These are phyloP conservation scores for Aspergillus quadricinctus DNA, from an alignment of 2,329 filamentous ascomycete species.

Conservation along the genomic window DNA sequence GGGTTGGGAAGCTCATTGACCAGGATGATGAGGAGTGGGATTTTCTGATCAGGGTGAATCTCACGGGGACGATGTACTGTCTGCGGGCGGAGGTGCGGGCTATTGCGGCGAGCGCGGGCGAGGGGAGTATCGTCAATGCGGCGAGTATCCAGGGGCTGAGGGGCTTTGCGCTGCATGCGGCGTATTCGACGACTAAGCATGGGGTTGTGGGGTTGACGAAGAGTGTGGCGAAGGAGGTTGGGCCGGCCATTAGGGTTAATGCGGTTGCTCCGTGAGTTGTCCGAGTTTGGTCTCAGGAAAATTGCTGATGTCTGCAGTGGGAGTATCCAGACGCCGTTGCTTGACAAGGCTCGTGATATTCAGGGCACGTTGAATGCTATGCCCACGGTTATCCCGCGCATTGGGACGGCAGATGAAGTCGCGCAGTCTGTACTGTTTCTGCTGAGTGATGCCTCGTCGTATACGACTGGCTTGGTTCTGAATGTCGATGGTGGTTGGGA, in stretches of 20 bases:
- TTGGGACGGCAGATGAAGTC: slow-evolving; percentile 31
- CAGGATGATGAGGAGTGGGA: slow-evolving; percentile 42
- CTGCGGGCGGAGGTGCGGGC: slow-evolving; percentile 46
- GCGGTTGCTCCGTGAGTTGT: slow-evolving; percentile 39
- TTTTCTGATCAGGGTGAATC: slow-evolving; percentile 42
- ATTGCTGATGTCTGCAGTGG: slow-evolving; percentile 18
- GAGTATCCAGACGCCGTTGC: slow-evolving; percentile 30
- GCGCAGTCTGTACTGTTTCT: slow-evolving; percentile 48
- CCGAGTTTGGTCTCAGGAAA: neutral
- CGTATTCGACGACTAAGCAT: slow-evolving; percentile 35
- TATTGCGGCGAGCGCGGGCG: slow-evolving; percentile 26
- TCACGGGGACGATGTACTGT: slow-evolving; percentile 49
- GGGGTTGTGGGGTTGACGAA: slow-evolving; percentile 32
- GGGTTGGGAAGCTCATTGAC: slow-evolving; percentile 25
- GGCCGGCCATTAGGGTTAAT: slow-evolving; percentile 37
- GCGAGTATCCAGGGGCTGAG: slow-evolving; percentile 40
- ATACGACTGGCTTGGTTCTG: slow-evolving; percentile 44
- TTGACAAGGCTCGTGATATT: slow-evolving; percentile 23
- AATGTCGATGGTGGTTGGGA: slow-evolving; percentile 47
- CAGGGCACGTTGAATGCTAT: slow-evolving; percentile 14
- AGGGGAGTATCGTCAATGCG: slow-evolving; percentile 56
- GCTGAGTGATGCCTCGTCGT: slow-evolving; percentile 43
- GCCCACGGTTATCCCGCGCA: slow-evolving; percentile 22
- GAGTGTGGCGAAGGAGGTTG: slow-evolving; percentile 36
- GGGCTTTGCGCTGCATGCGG: slow-evolving; percentile 28